Evolutionary conservation across 139 green algal species (phyloP), one percentile per base, ranked within the genome.

Genomic region (Chlorella sp.): DNA sequence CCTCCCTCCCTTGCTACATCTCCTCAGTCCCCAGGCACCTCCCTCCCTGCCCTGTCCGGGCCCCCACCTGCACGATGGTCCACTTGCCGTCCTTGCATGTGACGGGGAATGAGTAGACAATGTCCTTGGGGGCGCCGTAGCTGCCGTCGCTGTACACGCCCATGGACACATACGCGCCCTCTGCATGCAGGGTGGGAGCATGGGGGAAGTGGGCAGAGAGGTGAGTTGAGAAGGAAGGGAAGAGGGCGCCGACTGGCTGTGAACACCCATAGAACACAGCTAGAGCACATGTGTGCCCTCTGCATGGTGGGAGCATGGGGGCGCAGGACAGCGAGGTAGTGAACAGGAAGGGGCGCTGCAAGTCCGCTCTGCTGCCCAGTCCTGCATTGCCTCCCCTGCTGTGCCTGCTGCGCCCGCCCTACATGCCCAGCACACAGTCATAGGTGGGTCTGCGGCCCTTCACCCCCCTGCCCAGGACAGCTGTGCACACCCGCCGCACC

Each of bases 51-150:
- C 21, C 5, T 36, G 7, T 24, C 42, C 40, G 0, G 21, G 16
- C 34, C 3, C 85, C 14, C 85, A 94, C 96, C 92, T 98, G 96
- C 66, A 98, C 96, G 86, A 99, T 98, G 39, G n/a, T 94, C 97
- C 97, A 99, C 90, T 96, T 95, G 40, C 97, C 97, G 68, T 92
- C 92, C 90, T 96, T 95, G 93, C 96, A 98, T n/a, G 92, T 97
- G 69, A 97, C 95, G 5, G 97, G 97, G 94, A 97, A 99, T 21
- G 95, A 98, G 91, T 97, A 99, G 69, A 98, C 93, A 40, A 99
- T 85, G 78, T 92, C 97, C 75, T 93, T 93, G 36, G 95, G 96
- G 16, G 95, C 90, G 42, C 90, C 94, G 88, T 99, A 99, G 83
- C 83, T 93, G 86, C 97, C 97, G 68, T 98, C 96, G 36, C 94